Base-by-base conservation (phyloP, 129 eudicot species). In the Flaveria linearis region DNA sequence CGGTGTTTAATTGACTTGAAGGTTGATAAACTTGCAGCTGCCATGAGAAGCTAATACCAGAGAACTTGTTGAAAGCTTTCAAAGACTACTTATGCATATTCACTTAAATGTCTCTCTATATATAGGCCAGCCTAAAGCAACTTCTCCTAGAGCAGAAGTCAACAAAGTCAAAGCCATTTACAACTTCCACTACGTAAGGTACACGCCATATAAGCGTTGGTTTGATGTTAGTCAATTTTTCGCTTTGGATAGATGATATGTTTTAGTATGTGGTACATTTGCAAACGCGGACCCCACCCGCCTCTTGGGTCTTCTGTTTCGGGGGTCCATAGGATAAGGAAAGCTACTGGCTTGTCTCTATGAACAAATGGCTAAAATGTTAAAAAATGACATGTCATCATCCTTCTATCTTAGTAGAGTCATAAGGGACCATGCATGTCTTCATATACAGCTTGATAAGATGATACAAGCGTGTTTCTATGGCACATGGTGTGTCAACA, bases 1-100 rank as follows among this genome's bases (percentile, higher is more conserved):
- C 87, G 62, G 1, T 82, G 78, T 63, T 85, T 92, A 9, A 87
- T 83, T 57, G 83, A 65, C 76, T 91, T 85, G 11, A 74, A 56
- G 64, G 81, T 43, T 23, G 84, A 61, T 42, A 82, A 74, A 49
- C 51, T 80, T 73, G 87, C 69, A 26, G 87, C 85, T 84, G 82
- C 85, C 80, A 55, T 80, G 57, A 49, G 52, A 42, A 15, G 52
- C 30, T 7, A 18, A 49, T 64, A 49, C 7, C 16, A 76, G 65
- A 65, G 55, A 78, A 61, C 72, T 78, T 71, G 82, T 70, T 70
- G 64, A 78, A 13, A 28, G 70, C 52, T 78, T 61, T 71, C 15
- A 20, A 63, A 45, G 82, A 60, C 7, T 43, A 18, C 3, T 16
- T 78, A 42, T 33, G 50, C 43, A 56, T 39, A 58, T 46, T 15